Conservation (phyloP, 1,139 yeast genomes). For the Diutina pseudorugosa region DNA sequence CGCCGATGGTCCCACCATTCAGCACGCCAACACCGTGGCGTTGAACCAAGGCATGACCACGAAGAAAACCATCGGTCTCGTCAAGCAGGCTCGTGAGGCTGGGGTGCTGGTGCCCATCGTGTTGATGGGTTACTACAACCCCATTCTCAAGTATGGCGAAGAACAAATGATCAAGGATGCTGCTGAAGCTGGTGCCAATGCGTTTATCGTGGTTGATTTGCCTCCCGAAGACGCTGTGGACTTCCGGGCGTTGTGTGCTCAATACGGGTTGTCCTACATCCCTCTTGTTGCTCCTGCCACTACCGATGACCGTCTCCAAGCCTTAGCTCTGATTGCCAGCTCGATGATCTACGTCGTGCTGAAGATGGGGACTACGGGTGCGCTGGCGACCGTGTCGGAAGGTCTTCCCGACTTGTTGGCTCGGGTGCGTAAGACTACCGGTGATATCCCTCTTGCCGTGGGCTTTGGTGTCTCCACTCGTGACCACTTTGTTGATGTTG, state of each 20-base stretch:
- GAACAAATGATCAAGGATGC: conserved; percentile 67
- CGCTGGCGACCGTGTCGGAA: conserved; percentile 48
- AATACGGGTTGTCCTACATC: conserved; percentile 65
- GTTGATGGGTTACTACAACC: conserved; percentile 97
- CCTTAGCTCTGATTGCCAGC: conserved; percentile 78
- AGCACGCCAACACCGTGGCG: conserved; percentile 70
- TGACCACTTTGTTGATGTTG: conserved; percentile 77
- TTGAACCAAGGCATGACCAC: conserved; percentile 74
- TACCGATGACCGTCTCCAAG: conserved; percentile 71
- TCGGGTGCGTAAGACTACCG: conserved; percentile 63
- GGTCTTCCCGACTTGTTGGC: conserved; percentile 59
- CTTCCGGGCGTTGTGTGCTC: conserved; percentile 62
- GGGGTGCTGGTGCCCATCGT: conserved; percentile 86
- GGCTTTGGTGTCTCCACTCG: conserved; percentile 96
- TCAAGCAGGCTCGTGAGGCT: conserved; percentile 57
- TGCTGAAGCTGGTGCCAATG: conserved; percentile 84
- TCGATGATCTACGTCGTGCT: conserved; percentile 93
- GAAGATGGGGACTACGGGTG: conserved; percentile 97
- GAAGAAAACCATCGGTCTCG: conserved; percentile 53
- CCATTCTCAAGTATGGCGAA: conserved; percentile 84
- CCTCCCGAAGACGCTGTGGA: conserved; percentile 97
- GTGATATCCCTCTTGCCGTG: conserved; percentile 78
- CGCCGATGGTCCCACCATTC: conserved; percentile 97
- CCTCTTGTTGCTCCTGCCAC: conserved; percentile 97
- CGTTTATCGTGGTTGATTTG: conserved; percentile 85